Evolutionary conservation across 495 filamentous ascomycete species (phyloP), one percentile per base, ranked within the genome.

Genomic region (Antarctomyces pellizariae): DNA sequence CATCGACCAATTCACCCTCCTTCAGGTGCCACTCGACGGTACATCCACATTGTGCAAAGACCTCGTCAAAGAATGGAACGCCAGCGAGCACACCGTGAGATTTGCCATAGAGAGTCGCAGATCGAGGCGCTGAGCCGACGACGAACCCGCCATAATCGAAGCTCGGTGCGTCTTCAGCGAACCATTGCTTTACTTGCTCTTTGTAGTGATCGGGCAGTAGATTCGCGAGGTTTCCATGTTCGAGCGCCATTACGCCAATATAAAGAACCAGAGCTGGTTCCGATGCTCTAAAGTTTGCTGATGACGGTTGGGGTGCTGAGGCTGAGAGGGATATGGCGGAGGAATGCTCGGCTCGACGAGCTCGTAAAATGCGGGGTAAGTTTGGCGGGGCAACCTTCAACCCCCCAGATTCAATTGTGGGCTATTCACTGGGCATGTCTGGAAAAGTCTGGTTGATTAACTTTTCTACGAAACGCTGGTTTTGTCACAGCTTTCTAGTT

Each of bases 121-220:
- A 75, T 21, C 71, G 69, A 4, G 57, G 54, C 10, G 62, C 56
- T 31, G 83, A 69, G 25, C 86, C 86, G 7, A 97, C 86, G 5
- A 97, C 86, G 42, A 90, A 97, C 21, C 86, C 86, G 36, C 82
- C 89, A 44, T 92, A 91, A 53, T 97, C 86, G 45, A 89, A 83
- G 17, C 77, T 82, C 2, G 86, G 86, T 13, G 79, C 84, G 52
- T 97, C 86, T 51, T 97, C 86, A 33, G 77, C 72, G 3, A 91
- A 70, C 89, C 89, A 97, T 30, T 62, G 45, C 2, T 74, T 59
- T 28, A 97, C 65, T 27, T 72, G 60, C 16, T 68, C 57, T 41
- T 86, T 86, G 65, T 79, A 90, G 19, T 69, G 74, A 10, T 58
- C 60, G 0, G 84, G 84, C 1, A 97, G 69, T 23, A 97, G 66